phyloP scores from a whole-genome alignment of 176 grass and related monocot genomes.

The Secale cereale region DNA sequence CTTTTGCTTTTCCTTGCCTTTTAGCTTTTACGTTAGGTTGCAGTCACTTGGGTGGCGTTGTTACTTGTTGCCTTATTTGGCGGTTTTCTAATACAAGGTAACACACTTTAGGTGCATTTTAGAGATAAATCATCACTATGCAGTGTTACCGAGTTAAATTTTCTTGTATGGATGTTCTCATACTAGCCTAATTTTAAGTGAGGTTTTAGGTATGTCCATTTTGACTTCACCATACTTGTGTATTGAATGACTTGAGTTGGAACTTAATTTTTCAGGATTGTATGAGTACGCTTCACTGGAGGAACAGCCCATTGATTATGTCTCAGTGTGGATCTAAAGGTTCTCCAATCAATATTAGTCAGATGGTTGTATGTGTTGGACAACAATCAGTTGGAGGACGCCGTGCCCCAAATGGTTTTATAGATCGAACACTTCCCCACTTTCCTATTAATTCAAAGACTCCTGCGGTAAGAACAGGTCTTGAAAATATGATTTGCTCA shows the following conservation, averaged over 20 bases:
- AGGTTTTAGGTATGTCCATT: background rate
- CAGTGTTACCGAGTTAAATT: background rate
- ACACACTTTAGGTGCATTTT: background rate
- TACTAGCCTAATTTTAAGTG: background rate
- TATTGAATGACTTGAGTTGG: constrained; percentile 3
- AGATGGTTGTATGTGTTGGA: constrained; percentile 96
- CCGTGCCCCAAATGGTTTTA: constrained; percentile 87
- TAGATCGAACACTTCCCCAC: constrained; percentile 94
- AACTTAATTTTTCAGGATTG: constrained; percentile 62
- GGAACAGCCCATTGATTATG: constrained; percentile 98
- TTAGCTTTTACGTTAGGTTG: background rate
- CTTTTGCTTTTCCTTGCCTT: background rate
- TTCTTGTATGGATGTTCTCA: constrained; percentile 1
- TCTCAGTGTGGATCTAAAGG: constrained; percentile 98
- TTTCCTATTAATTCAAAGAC: constrained; percentile 92
- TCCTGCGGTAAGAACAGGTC: constrained; percentile 69
- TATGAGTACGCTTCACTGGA: constrained; percentile 80
- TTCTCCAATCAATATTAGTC: constrained; percentile 97
- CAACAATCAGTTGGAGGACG: constrained; percentile 96
- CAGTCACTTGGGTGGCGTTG: background rate
- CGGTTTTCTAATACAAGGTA: background rate
- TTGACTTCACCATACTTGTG: constrained; percentile 16
- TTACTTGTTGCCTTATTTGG: background rate
- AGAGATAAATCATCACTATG: background rate
- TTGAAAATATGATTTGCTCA: constrained; percentile 31